These are phyloP conservation scores for Pseudogymnoascus verrucosus DNA, from an alignment of 2,329 filamentous ascomycete species.

Conservation along the genomic window DNA sequence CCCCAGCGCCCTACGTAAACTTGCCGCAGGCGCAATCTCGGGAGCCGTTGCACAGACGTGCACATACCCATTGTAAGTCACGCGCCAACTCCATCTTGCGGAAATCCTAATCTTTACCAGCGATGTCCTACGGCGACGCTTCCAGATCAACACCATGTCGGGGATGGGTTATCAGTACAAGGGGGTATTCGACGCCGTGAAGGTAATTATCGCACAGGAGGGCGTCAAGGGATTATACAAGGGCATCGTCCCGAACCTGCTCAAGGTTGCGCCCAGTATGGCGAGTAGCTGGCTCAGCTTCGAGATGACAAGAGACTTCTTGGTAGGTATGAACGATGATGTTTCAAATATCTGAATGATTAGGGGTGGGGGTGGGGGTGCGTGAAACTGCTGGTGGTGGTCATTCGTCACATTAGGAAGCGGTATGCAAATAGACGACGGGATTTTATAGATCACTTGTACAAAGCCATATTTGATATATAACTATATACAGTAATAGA, in stretches of 20 bases:
- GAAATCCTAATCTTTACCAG: slow-evolving; percentile 36
- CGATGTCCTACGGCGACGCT: slow-evolving; percentile 84
- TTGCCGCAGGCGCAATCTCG: slow-evolving; percentile 86
- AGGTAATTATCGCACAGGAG: slow-evolving; percentile 74
- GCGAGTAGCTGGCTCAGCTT: slow-evolving; percentile 97
- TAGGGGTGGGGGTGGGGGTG: neutral
- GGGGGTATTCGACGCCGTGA: slow-evolving; percentile 74
- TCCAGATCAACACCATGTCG: slow-evolving; percentile 99
- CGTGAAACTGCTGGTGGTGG: neutral
- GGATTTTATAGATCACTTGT: slow-evolving; percentile 5
- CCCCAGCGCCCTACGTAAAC: slow-evolving; percentile 69
- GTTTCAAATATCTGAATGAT: slow-evolving; percentile 17
- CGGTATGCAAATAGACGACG: slow-evolving; percentile 5
- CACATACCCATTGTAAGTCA: slow-evolving; percentile 89
- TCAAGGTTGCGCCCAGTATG: slow-evolving; percentile 98
- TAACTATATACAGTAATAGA: slow-evolving; percentile 8
- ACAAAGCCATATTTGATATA: slow-evolving; percentile 7
- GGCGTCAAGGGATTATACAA: slow-evolving; percentile 86
- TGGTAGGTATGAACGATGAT: slow-evolving; percentile 53
- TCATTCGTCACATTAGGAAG: neutral
- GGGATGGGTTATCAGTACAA: slow-evolving; percentile 97
- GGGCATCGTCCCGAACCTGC: slow-evolving; percentile 85
- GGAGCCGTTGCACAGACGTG: slow-evolving; percentile 94
- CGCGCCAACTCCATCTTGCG: neutral
- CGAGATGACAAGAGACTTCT: slow-evolving; percentile 82